Evolutionary conservation across 176 grass and related monocot genomes (phyloP).

Genomic region (Olyra latifolia): DNA sequence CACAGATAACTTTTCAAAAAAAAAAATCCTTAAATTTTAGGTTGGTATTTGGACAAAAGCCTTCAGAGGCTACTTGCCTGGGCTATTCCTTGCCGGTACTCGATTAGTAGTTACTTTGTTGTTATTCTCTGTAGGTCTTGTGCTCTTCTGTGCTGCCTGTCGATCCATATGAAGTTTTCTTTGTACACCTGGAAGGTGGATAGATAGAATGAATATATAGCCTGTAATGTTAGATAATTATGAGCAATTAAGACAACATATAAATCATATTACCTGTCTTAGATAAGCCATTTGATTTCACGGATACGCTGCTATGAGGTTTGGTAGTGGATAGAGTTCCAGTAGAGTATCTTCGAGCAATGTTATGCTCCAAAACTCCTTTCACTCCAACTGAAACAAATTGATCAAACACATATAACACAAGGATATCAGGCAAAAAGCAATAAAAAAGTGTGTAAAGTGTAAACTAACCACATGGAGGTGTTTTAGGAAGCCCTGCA

Average conservation of each 20-base stretch:
- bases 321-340: slow-evolving; percentile 55
- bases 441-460: neutral
- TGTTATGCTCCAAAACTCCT: slow-evolving; percentile 49
- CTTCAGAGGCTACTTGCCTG: slow-evolving; percentile 51
- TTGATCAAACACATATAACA: slow-evolving; percentile 2
- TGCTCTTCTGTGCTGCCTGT: slow-evolving; percentile 58
- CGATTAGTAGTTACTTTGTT: slow-evolving; percentile 51
- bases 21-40: neutral
- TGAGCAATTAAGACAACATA: slow-evolving; percentile 11
- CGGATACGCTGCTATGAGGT: slow-evolving; percentile 26
- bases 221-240: neutral
- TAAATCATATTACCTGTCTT: slow-evolving; percentile 46
- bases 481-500: slow-evolving; percentile 61
- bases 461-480: slow-evolving; percentile 71
- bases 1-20: too few species aligned
- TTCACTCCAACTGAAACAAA: slow-evolving; percentile 56
- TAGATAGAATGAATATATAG: slow-evolving; percentile 9
- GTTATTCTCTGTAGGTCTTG: slow-evolving; percentile 53
- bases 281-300: slow-evolving; percentile 49
- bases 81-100: slow-evolving; percentile 64
- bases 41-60: neutral
- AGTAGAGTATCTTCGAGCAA: slow-evolving; percentile 59
- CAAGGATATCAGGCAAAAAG: neutral
- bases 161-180: slow-evolving; percentile 88
- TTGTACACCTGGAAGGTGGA: slow-evolving; percentile 64